phyloP scores from a whole-genome alignment of 2,329 filamentous ascomycete genomes.

The Venturia carpophila region DNA sequence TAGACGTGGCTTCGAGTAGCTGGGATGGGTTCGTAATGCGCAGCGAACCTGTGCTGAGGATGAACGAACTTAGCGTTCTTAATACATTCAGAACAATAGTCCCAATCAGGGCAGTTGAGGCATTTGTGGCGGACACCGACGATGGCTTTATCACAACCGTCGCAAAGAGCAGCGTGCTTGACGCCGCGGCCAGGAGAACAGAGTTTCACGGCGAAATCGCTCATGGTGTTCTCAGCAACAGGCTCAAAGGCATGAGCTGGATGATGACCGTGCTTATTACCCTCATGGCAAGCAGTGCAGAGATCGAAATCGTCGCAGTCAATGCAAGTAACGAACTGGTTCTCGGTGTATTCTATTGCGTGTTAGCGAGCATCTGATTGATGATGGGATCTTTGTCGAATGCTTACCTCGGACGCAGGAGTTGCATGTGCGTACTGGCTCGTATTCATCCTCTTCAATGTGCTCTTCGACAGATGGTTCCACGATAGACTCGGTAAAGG shows the following conservation, averaged over 20 bases:
- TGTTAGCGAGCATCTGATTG: neutral
- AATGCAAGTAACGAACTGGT: constrained; percentile 76
- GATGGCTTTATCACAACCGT: constrained; percentile 86
- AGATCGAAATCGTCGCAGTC: constrained; percentile 87
- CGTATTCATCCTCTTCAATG: constrained; percentile 24
- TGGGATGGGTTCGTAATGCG: constrained; percentile 68
- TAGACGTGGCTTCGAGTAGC: constrained; percentile 29
- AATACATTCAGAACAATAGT: constrained; percentile 78
- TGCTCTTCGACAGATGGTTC: constrained; percentile 32
- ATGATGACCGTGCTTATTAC: constrained; percentile 78
- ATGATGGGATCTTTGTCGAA: neutral
- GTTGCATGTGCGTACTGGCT: constrained; percentile 61
- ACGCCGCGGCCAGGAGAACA: constrained; percentile 73
- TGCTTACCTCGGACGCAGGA: constrained; percentile 54
- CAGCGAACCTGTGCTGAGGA: constrained; percentile 77
- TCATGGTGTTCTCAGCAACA: constrained; percentile 57
- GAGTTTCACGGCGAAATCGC: constrained; percentile 54
- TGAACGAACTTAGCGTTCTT: constrained; percentile 61
- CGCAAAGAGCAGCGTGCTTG: constrained; percentile 82
- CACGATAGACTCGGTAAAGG: constrained; percentile 35
- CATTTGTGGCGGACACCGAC: constrained; percentile 92
- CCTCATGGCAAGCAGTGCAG: constrained; percentile 72
- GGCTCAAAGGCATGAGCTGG: constrained; percentile 74
- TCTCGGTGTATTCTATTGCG: constrained; percentile 58
- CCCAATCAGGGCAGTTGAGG: constrained; percentile 93